phyloP scores from a whole-genome alignment of 1,139 yeast species.

The Lizanozyma gosingica region DNA sequence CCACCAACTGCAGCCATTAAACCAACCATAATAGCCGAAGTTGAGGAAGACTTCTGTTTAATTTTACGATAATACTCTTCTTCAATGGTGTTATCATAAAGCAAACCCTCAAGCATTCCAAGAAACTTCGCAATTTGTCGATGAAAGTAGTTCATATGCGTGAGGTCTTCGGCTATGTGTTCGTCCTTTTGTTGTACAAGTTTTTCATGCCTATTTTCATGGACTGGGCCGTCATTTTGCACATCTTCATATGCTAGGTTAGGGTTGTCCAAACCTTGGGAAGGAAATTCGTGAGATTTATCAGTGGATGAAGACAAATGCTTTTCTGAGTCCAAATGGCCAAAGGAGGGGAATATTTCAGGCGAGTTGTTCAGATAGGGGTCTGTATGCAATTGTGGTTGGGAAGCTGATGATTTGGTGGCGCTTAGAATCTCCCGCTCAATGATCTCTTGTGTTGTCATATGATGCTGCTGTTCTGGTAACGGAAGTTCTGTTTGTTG shows the following conservation, averaged over 20 bases:
- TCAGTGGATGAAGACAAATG: neutral
- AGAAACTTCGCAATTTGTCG: neutral
- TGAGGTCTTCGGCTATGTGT: neutral
- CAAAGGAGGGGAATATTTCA: neutral
- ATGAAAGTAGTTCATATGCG: neutral
- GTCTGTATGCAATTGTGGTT: too few species aligned
- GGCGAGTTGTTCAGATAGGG: neutral
- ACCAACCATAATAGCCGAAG: conserved; percentile 61
- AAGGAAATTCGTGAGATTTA: neutral
- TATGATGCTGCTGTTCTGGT: too few species aligned
- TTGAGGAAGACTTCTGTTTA: conserved; percentile 43
- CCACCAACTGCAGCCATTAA: conserved; percentile 76
- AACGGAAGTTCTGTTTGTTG: too few species aligned
- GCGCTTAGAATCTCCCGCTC: neutral
- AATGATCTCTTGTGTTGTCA: neutral
- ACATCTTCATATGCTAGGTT: neutral
- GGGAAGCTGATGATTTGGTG: too few species aligned
- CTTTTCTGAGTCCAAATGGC: neutral
- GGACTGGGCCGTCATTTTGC: too few species aligned
- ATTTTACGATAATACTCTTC: conserved; percentile 31
- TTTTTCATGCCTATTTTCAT: neutral
- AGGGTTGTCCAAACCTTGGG: too few species aligned
- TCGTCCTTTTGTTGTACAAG: neutral
- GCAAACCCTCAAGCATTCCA: conserved; percentile 17
- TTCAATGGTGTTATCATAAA: conserved; percentile 29